Evolutionary conservation across 257 asterid genomes (phyloP), one percentile per base, ranked within the genome.

Genomic region (Craterostigma plantagineum): DNA sequence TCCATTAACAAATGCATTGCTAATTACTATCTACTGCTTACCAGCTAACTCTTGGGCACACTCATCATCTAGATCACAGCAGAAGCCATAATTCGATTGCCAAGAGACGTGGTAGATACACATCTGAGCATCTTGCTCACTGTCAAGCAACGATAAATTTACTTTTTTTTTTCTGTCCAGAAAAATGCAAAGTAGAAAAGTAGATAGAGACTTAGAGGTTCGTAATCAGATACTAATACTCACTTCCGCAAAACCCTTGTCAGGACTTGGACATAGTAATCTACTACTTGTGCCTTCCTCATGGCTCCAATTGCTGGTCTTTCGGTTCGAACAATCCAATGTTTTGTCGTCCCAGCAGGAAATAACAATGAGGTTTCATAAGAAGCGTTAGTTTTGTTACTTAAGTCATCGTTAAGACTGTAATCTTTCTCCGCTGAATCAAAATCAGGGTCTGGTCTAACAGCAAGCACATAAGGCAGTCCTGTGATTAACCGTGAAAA

Each of bases 51-150:
- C 86, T 58, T 42, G 68, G 52, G 81, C 93, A 46, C 87, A 73
- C 50, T 61, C 74, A 30, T 74, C 77, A 55, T 90, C 93, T 37
- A 90, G 63, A 51, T 74, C 84, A 55, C 98, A 76, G 59, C 95
- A 90, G 73, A 90, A 90, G 43, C 92, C 98, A 47, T 63, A 74
- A 61, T 60, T 53, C 36, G 87, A 66, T 52, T 74, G 63, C 86
- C 86, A 79, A 0, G 92, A 79, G 34, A 70, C 53, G 33, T 82
- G 91, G 61, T 79, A 90, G 33, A 90, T 70, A 63, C 98, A 90
- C 95, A 79, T 83, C 60, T 90, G 95, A 38, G 98, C 86, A 53
- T 79, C 98, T 49, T 56, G 60, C 62, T 76, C 87, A 50, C 98
- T 90, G 75, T 35, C 43, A 52, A 48, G 59, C 46, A 50, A 56